These are phyloP conservation scores for Podospora anserina DNA, from an alignment of 495 filamentous ascomycete species.

Conservation along the genomic window DNA sequence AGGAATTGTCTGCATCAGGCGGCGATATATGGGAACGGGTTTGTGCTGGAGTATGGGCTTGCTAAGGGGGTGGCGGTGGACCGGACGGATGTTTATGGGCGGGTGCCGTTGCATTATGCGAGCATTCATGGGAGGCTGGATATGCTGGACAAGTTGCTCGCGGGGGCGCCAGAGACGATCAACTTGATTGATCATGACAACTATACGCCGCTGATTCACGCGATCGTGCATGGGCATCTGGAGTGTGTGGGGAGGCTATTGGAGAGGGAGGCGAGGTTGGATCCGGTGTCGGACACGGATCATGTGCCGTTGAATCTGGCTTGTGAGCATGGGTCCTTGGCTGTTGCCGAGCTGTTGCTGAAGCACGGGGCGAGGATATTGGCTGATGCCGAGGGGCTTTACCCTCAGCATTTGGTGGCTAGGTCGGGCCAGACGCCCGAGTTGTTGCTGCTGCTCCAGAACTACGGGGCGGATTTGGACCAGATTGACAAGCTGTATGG, in stretches of 20 bases:
- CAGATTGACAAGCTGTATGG: slow-evolving; percentile 93
- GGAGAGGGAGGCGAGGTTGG: slow-evolving; percentile 66
- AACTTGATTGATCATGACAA: slow-evolving; percentile 91
- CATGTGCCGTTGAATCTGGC: slow-evolving; percentile 93
- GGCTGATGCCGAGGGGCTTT: slow-evolving; percentile 92
- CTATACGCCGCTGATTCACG: slow-evolving; percentile 92
- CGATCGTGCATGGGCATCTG: slow-evolving; percentile 80
- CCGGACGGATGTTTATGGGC: slow-evolving; percentile 84
- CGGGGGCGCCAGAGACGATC: slow-evolving; percentile 59
- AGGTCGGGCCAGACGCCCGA: slow-evolving; percentile 78
- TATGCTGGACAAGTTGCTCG: slow-evolving; percentile 72
- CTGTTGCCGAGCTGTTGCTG: slow-evolving; percentile 79
- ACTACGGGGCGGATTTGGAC: slow-evolving; percentile 87
- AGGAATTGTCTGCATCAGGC: slow-evolving; percentile 94
- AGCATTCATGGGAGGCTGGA: slow-evolving; percentile 89
- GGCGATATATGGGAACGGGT: slow-evolving; percentile 77
- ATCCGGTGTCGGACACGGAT: slow-evolving; percentile 78
- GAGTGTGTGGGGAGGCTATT: slow-evolving; percentile 76
- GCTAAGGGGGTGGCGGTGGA: slow-evolving; percentile 67
- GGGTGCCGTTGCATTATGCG: slow-evolving; percentile 92
- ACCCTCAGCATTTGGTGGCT: slow-evolving; percentile 95
- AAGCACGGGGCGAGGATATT: slow-evolving; percentile 72
- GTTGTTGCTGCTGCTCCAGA: slow-evolving; percentile 72
- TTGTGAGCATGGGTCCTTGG: slow-evolving; percentile 82
- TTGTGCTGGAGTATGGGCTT: slow-evolving; percentile 73